These are phyloP conservation scores for Halophytophthora batemanensis DNA, from an alignment of 352 stramenopile species.

Conservation along the genomic window DNA sequence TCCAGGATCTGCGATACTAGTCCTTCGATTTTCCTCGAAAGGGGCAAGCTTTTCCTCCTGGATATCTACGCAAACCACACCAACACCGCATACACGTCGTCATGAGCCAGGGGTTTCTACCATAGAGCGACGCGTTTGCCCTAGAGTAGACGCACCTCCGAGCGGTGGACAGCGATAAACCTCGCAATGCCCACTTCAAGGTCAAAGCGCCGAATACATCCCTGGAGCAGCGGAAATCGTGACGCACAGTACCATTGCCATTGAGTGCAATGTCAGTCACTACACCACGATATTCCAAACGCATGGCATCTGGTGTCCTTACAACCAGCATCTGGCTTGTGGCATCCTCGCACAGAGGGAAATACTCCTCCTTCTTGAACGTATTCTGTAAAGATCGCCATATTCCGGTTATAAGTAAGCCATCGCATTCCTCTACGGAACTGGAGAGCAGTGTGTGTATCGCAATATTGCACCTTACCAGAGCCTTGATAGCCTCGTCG, in stretches of 20 bases:
- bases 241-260: neutral
- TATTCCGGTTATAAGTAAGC: neutral
- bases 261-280: too few relatives aligned
- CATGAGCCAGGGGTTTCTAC: neutral
- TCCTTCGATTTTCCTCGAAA: slow-evolving; percentile 62
- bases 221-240: slow-evolving; percentile 24
- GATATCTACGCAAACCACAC: slow-evolving; percentile 33
- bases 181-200: slow-evolving; percentile 73
- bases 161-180: slow-evolving; percentile 65
- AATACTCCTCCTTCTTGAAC: slow-evolving; percentile 78
- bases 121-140: neutral
- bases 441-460: neutral
- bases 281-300: neutral
- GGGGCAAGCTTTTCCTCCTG: slow-evolving; percentile 54
- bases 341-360: slow-evolving; percentile 64
- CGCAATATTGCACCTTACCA: slow-evolving; percentile 29
- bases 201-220: slow-evolving; percentile 67
- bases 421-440: neutral
- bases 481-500: slow-evolving; percentile 52
- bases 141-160: slow-evolving; percentile 28
- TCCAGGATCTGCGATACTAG: slow-evolving; percentile 70
- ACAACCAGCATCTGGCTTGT: slow-evolving; percentile 55
- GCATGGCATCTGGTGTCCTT: neutral
- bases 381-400: slow-evolving; percentile 35
- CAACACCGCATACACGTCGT: neutral